phyloP scores from a whole-genome alignment of 2,329 filamentous ascomycete species.

The Xenoacremonium recifei region DNA sequence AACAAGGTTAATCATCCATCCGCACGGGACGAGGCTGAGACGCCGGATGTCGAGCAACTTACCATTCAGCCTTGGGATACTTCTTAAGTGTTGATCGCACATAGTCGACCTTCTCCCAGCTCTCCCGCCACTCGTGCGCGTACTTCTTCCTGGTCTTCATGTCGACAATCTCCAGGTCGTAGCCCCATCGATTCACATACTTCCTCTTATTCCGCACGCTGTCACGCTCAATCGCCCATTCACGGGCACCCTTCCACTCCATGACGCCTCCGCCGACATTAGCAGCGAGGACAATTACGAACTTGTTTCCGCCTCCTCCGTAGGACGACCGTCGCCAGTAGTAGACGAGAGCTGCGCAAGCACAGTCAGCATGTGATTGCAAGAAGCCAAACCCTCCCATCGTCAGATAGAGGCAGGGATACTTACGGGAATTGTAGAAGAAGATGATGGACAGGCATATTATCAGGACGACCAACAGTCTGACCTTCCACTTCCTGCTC shows the following conservation, averaged over 20 bases:
- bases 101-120: conserved; percentile 98
- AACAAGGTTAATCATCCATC: conserved; percentile 14
- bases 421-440: conserved; percentile 75
- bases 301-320: conserved; percentile 84
- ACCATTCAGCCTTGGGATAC: conserved; percentile 97
- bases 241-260: conserved; percentile 96
- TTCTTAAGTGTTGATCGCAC: conserved; percentile 86
- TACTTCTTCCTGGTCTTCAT: conserved; percentile 99
- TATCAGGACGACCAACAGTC: conserved; percentile 57
- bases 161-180: conserved; percentile 93
- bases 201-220: conserved; percentile 93
- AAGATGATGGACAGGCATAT: conserved; percentile 61
- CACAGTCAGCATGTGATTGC: conserved; percentile 1
- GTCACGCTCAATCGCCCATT: conserved; percentile 98
- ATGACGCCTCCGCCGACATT: conserved; percentile 97
- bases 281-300: conserved; percentile 88
- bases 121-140: conserved; percentile 97
- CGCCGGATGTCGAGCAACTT: conserved; percentile 32
- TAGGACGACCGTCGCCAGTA: conserved; percentile 69
- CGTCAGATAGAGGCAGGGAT: background rate
- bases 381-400: too few relatives aligned
- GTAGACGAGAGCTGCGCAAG: conserved; percentile 51
- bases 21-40: background rate
- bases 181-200: conserved; percentile 86
- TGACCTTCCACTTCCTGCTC: conserved; percentile 64